Conservation (phyloP, 805 yeast species). For the Tetrapisispora pingtungensis region DNA sequence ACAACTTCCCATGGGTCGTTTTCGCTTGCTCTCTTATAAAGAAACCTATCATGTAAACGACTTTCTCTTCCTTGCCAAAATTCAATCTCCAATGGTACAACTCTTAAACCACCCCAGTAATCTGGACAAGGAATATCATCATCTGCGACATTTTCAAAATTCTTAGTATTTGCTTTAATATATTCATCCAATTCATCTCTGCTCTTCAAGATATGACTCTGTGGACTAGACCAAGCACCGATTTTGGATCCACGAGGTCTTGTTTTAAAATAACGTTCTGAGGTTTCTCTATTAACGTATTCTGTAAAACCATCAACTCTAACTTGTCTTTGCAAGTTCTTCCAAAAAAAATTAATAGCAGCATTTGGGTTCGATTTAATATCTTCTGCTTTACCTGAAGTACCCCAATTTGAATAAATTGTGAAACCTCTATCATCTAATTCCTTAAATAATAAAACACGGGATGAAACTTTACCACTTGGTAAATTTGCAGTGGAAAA, state of each 20-base stretch:
- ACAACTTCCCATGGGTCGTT: constrained; percentile 49
- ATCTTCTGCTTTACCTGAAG: constrained; percentile 73
- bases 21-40: constrained; percentile 48
- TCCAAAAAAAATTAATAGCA: constrained; percentile 87
- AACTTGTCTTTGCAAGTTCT: constrained; percentile 80
- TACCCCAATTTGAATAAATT: constrained; percentile 84
- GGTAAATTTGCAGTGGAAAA: constrained; percentile 87
- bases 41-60: constrained; percentile 82
- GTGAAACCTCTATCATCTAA: constrained; percentile 77
- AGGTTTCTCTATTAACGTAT: constrained; percentile 59
- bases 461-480: constrained; percentile 77
- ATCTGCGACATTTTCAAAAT: constrained; percentile 51
- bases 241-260: constrained; percentile 89
- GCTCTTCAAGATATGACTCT: constrained; percentile 47
- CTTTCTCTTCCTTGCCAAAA: constrained; percentile 95
- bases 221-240: constrained; percentile 97
- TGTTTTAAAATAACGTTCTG: constrained; percentile 68
- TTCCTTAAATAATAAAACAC: constrained; percentile 83
- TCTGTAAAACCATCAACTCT: constrained; percentile 83
- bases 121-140: constrained; percentile 82
- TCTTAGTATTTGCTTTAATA: constrained; percentile 38
- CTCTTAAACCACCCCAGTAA: constrained; percentile 89
- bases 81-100: constrained; percentile 83
- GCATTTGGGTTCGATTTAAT: constrained; percentile 65
- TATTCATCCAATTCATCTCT: constrained; percentile 55